A percentile compares a stretch with the other conserved stretches of the same genome.
phyloP scores from a whole-genome alignment of 2,329 filamentous ascomycete species.

The Aspergillus quadricinctus region DNA sequence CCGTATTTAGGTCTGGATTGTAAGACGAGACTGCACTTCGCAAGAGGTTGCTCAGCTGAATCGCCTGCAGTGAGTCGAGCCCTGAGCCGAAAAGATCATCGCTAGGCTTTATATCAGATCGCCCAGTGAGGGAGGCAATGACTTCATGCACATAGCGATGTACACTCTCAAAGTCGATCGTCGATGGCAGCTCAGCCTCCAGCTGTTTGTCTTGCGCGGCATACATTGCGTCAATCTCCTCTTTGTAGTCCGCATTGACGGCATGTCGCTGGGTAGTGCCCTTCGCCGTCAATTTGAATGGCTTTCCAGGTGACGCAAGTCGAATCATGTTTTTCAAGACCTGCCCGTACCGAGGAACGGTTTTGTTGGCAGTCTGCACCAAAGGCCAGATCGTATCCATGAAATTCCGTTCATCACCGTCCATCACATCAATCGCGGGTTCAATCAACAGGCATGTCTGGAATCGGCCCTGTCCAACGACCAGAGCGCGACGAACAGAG shows the following conservation, averaged over 20 bases:
- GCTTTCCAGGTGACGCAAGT: slow-evolving; percentile 37
- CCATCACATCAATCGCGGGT: slow-evolving; percentile 14
- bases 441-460: slow-evolving; percentile 36
- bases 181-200: too few species aligned
- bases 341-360: slow-evolving; percentile 36
- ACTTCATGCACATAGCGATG: not conserved
- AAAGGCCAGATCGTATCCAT: slow-evolving; percentile 43
- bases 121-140: not conserved
- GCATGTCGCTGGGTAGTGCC: slow-evolving; percentile 19
- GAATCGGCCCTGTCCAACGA: slow-evolving; percentile 31
- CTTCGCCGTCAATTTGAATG: slow-evolving; percentile 44
- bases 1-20: too few species aligned
- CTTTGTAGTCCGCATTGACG: slow-evolving; percentile 4
- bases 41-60: not conserved
- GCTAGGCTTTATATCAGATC: not conserved
- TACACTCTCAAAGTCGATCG: not conserved
- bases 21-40: too few species aligned
- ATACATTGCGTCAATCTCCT: slow-evolving; percentile 9
- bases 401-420: slow-evolving; percentile 12
- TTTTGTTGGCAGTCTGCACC: slow-evolving; percentile 41
- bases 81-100: slow-evolving; percentile 8
- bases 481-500: slow-evolving; percentile 22
- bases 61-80: slow-evolving; percentile 11
- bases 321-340: slow-evolving; percentile 40
- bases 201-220: not conserved